phyloP scores from a whole-genome alignment of 805 yeast species.

The Torulaspora quercuum region DNA sequence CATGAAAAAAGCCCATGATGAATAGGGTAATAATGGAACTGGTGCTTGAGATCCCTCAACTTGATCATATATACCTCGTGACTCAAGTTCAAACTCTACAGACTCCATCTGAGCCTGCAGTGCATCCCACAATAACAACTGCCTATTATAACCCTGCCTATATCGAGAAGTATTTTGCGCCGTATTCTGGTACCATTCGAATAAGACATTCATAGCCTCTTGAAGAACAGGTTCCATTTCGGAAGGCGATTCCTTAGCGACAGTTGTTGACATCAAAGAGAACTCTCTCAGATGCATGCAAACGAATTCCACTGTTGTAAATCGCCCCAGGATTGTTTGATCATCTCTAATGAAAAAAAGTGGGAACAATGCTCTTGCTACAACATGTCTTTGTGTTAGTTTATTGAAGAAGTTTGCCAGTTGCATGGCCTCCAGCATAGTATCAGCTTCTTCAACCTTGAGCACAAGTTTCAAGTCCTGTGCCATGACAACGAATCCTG shows the following conservation, averaged over 20 bases:
- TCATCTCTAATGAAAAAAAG: slow-evolving; percentile 61
- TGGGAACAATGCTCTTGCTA: slow-evolving; percentile 64
- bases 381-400: slow-evolving; percentile 36
- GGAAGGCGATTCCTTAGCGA: slow-evolving; percentile 7
- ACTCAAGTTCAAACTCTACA: slow-evolving; percentile 49
- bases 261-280: slow-evolving; percentile 17
- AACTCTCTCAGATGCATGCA: slow-evolving; percentile 44
- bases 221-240: slow-evolving; percentile 28
- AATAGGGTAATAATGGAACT: slow-evolving; percentile 55
- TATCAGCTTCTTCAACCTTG: slow-evolving; percentile 31
- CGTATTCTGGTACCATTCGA: slow-evolving; percentile 43
- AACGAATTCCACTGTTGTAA: slow-evolving; percentile 39
- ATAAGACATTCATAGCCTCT: slow-evolving; percentile 47
- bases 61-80: slow-evolving; percentile 36
- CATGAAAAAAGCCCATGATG: slow-evolving; percentile 63
- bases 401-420: slow-evolving; percentile 38
- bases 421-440: slow-evolving; percentile 33
- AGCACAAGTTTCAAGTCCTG: slow-evolving; percentile 41
- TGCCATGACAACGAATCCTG: slow-evolving; percentile 33
- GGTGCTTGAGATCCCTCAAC: slow-evolving; percentile 31
- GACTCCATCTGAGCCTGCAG: slow-evolving; percentile 71
- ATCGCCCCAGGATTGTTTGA: slow-evolving; percentile 53
- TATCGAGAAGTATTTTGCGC: slow-evolving; percentile 77
- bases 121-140: slow-evolving; percentile 65
- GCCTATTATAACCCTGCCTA: slow-evolving; percentile 65